These are phyloP conservation scores for Hypoxylon sp. DNA, from an alignment of 2,329 filamentous ascomycete species.

Conservation along the genomic window DNA sequence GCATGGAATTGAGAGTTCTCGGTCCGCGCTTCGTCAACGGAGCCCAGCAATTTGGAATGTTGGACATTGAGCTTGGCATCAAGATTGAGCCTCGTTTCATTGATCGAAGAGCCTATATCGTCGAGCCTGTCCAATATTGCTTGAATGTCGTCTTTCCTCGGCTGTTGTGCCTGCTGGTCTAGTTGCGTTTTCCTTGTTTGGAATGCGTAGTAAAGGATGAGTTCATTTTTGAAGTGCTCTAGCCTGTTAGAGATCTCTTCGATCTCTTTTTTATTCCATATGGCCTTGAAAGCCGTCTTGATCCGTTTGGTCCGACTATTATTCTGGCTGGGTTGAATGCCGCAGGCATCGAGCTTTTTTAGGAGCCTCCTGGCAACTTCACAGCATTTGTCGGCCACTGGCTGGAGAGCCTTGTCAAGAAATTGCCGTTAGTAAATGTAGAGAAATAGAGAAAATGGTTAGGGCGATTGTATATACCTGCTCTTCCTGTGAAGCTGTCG, in stretches of 20 bases:
- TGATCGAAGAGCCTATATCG: slow-evolving; percentile 12
- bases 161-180: slow-evolving; percentile 22
- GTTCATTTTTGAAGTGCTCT: slow-evolving; percentile 35
- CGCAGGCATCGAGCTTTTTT: slow-evolving; percentile 32
- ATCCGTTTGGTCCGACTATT: slow-evolving; percentile 25
- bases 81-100: slow-evolving; percentile 7
- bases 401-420: slow-evolving; percentile 28
- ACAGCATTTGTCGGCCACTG: slow-evolving; percentile 38
- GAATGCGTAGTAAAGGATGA: slow-evolving; percentile 30
- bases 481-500: slow-evolving; percentile 26
- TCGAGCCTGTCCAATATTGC: slow-evolving; percentile 20
- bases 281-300: slow-evolving; percentile 28
- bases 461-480: slow-evolving; percentile 14
- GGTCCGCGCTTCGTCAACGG: slow-evolving; percentile 17
- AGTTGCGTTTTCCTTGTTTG: slow-evolving; percentile 27
- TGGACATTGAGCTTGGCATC: not conserved
- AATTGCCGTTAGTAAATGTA: not conserved
- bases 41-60: slow-evolving; percentile 21
- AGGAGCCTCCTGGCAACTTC: slow-evolving; percentile 39
- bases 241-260: slow-evolving; percentile 36
- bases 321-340: slow-evolving; percentile 27
- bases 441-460: not conserved
- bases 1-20: slow-evolving; percentile 32
- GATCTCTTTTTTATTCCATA: slow-evolving; percentile 45
- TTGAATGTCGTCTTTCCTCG: slow-evolving; percentile 27